Base-by-base conservation (phyloP, 2,329 filamentous ascomycete species). In the Nothophoma quercina region DNA sequence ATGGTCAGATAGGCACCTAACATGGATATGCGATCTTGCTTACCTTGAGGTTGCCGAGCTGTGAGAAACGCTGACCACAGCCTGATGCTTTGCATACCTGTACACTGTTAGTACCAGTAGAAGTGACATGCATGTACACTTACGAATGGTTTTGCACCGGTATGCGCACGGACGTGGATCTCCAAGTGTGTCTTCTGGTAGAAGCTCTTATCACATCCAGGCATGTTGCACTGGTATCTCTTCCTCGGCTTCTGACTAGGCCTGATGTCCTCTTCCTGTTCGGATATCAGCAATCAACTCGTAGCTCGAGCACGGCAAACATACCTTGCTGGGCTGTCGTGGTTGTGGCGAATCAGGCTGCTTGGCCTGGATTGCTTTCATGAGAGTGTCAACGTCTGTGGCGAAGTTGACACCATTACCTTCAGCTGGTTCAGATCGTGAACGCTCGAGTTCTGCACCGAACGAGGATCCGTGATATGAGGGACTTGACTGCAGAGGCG, bases 101-200 rank as follows among this genome's bases (percentile, higher is more conserved):
- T 8, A 26, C 7, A 8, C 7, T 4, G 55, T 72, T 43, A 69
- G 61, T 38, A 23, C 23, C 6, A 13, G 26, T 4, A n/a, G n/a
- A 10, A 7, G 12, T 19, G 16, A 13, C 10, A 8, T 13, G 10
- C 2, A 1, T 9, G 5, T 16, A 10, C 35, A 59, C 90, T 81
- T 79, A 96, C 89, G 72, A 93, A 97, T 55, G 93, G 93, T 72
- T 92, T 95, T 46, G 89, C 86, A 13, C 95, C 95, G 2, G 91
- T 96, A 74, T 99, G 95, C 4, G 89, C 88, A 59, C 93, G 84
- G 36, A 85, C 87, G 73, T 99, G 95, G 40, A 96, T 97, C 56
- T 95, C 89, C 9, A 97, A 82, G 65, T 98, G 93, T 1, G 93
- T 96, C 77, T 93, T 96, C 70, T 98, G 93, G 54, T 85, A 86